These are phyloP conservation scores for Boletus edulis DNA, from an alignment of 768 basidiomycete genomes.

Conservation along the genomic window DNA sequence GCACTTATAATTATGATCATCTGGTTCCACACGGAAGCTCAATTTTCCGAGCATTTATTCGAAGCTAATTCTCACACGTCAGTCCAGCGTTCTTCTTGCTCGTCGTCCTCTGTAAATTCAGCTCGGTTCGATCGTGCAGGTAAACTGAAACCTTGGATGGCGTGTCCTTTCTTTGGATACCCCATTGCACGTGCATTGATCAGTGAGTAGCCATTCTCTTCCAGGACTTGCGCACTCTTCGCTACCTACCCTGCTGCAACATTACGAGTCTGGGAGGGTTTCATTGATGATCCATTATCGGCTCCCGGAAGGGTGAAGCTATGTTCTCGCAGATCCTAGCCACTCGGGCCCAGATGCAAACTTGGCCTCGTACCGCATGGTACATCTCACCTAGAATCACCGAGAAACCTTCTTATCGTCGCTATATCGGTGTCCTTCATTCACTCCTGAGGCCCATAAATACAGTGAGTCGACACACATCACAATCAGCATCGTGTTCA, in stretches of 20 bases:
- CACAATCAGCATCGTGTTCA: background rate
- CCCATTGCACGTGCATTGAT: background rate
- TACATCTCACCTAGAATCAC: background rate
- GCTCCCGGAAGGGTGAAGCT: background rate
- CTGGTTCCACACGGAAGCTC: background rate
- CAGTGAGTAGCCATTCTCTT: background rate
- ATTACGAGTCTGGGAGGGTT: background rate
- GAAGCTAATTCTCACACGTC: background rate
- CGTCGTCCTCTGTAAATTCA: background rate
- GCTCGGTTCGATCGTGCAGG: background rate
- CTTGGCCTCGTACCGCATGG: conserved; percentile 6
- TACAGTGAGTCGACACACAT: conserved; percentile 1
- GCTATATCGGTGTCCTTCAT: background rate
- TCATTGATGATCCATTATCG: background rate
- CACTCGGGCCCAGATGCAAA: background rate
- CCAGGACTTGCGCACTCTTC: background rate
- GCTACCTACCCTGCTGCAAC: background rate
- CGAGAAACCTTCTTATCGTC: background rate
- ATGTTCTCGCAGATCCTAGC: background rate
- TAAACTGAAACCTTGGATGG: background rate
- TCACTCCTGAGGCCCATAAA: background rate
- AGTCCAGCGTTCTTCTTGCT: background rate
- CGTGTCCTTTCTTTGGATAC: background rate
- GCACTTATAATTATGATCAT: background rate
- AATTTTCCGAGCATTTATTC: conserved; percentile 1